Percentiles rank a stretch among this genome's conserved stretches.
Evolutionary conservation across 805 yeast genomes (phyloP).

Genomic region (Myxozyma monticola): DNA sequence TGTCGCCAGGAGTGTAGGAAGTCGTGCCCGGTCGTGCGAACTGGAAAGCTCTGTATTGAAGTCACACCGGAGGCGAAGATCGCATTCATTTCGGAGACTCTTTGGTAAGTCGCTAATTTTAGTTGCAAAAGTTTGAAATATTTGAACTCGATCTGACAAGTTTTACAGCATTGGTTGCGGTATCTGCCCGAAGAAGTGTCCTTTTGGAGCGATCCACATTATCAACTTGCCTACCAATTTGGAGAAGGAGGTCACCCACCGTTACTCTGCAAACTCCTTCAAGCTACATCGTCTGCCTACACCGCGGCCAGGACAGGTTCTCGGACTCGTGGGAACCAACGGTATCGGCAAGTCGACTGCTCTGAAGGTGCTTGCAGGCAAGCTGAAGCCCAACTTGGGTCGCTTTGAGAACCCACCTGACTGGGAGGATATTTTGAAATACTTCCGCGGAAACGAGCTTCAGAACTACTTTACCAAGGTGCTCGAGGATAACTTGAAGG

Average conservation of each 20-base stretch:
- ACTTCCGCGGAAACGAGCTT: conserved; percentile 95
- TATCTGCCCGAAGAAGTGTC: conserved; percentile 98
- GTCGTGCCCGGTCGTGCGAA: conserved; percentile 95
- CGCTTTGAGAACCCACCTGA: conserved; percentile 93
- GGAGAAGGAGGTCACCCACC: conserved; percentile 88
- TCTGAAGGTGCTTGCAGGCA: conserved; percentile 92
- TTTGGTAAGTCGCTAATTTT: conserved; percentile 51
- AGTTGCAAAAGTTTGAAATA: not conserved
- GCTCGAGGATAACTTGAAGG: conserved; percentile 89
- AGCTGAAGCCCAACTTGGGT: conserved; percentile 95
- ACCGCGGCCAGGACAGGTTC: conserved; percentile 98
- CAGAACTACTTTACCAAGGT: conserved; percentile 95
- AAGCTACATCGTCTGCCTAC: conserved; percentile 96
- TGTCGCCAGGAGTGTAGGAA: conserved; percentile 98
- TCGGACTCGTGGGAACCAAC: conserved; percentile 96
- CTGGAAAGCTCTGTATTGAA: conserved; percentile 97
- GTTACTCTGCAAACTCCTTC: conserved; percentile 97
- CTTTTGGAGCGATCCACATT: conserved; percentile 94
- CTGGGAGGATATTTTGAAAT: conserved; percentile 88
- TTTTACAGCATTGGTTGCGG: conserved; percentile 81
- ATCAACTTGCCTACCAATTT: conserved; percentile 95
- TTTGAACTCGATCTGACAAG: not conserved
- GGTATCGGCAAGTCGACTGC: conserved; percentile 99
- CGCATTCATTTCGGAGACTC: conserved; percentile 88
- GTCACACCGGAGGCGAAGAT: conserved; percentile 87